Percentiles rank a stretch among this genome's conserved stretches.
Evolutionary conservation across 2,329 filamentous ascomycete species (phyloP).

Genomic region (Monilinia fructigena): DNA sequence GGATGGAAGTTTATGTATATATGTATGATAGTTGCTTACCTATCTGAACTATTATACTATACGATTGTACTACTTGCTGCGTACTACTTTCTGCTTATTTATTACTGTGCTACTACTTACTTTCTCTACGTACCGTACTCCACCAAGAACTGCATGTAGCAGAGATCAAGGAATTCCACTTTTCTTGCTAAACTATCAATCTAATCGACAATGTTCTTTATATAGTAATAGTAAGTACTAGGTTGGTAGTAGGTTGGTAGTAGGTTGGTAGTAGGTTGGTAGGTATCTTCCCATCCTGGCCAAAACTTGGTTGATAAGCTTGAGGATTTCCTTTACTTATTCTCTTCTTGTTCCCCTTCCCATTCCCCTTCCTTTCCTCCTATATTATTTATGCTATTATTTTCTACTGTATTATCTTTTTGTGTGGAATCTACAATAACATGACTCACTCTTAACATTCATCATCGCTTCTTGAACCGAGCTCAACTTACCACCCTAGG

Average conservation of each 20-base stretch:
- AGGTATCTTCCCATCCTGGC: conserved; percentile 7
- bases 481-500: background rate
- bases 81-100: too few species aligned
- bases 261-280: background rate
- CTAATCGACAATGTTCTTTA: too few species aligned
- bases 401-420: background rate
- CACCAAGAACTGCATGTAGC: background rate
- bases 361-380: too few species aligned
- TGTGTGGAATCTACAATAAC: background rate
- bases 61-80: too few species aligned
- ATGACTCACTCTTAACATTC: background rate
- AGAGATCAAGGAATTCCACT: background rate
- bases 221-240: too few species aligned
- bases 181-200: background rate
- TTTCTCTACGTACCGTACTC: background rate
- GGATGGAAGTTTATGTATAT: too few species aligned
- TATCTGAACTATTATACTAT: too few species aligned
- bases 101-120: too few species aligned
- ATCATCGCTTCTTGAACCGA: background rate
- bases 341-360: too few species aligned
- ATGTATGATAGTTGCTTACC: too few species aligned
- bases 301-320: background rate
- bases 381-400: background rate
- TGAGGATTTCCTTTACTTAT: too few species aligned
- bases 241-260: background rate